Percentiles rank a stretch among this genome's conserved stretches.
These are phyloP conservation scores for Capsicum rhomboideum DNA, from an alignment of 257 asterid species.

Conservation along the genomic window DNA sequence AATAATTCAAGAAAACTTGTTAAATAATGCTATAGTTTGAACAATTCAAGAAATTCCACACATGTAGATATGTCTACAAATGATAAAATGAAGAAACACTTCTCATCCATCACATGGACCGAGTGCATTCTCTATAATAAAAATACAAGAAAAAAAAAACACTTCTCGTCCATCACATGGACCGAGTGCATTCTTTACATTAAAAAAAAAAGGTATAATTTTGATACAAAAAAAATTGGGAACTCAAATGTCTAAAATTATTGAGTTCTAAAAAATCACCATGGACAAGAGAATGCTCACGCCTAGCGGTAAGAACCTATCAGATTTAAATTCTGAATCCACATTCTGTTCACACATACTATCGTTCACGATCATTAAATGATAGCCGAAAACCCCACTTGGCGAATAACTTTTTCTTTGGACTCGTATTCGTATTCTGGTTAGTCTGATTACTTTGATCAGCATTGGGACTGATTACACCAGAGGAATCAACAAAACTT, in stretches of 20 bases:
- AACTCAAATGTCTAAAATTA: not conserved
- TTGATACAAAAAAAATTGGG: not conserved
- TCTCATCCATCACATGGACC: not conserved
- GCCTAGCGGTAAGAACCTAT: not conserved
- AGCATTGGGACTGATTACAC: not conserved
- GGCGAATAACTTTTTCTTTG: not conserved
- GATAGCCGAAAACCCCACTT: slow-evolving; percentile 6
- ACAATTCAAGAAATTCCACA: not conserved
- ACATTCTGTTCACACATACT: not conserved
- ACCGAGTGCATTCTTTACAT: not conserved
- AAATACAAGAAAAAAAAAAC: not conserved
- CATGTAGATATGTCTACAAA: not conserved
- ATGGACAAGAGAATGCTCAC: not conserved
- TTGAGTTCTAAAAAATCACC: not conserved
- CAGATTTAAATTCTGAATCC: not conserved
- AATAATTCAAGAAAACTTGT: not conserved
- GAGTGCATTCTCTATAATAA: not conserved
- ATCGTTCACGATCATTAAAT: not conserved
- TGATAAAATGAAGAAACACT: not conserved
- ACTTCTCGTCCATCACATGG: slow-evolving; percentile 3
- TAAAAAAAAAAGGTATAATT: not conserved
- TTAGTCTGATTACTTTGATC: not conserved
- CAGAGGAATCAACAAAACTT: not conserved
- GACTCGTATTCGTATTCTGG: not conserved
- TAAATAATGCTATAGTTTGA: not conserved